Conservation (phyloP, 768 basidiomycete genomes). For the Aureoboletus auriporus region DNA sequence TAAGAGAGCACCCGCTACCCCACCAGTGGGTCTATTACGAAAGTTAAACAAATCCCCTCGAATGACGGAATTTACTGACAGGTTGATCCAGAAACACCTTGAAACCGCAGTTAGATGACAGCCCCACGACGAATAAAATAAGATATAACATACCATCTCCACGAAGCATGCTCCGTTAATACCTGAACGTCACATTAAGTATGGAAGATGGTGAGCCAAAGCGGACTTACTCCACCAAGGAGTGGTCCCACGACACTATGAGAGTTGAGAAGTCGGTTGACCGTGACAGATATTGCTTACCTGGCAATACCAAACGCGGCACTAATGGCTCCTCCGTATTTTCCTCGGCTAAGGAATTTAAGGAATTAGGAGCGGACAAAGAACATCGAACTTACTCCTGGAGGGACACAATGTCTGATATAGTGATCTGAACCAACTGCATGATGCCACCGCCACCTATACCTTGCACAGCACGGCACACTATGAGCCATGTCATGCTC, state of each 20-base stretch:
- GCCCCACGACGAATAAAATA: background rate
- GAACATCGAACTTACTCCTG: slow-evolving; percentile 23
- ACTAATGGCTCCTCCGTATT: slow-evolving; percentile 35
- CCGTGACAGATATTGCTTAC: slow-evolving; percentile 12
- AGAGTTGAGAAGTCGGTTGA: background rate
- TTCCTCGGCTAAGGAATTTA: slow-evolving; percentile 31
- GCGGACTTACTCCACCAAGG: slow-evolving; percentile 30
- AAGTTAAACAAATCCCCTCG: background rate
- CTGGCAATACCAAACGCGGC: slow-evolving; percentile 40
- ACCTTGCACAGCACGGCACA: slow-evolving; percentile 39
- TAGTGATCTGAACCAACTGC: slow-evolving; percentile 35
- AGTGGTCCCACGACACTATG: slow-evolving; percentile 42
- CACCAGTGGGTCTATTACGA: slow-evolving; percentile 32
- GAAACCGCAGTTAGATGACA: slow-evolving; percentile 3
- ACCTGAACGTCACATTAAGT: slow-evolving; percentile 12
- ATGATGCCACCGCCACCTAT: slow-evolving; percentile 39
- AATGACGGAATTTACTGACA: slow-evolving; percentile 18
- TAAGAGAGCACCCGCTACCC: slow-evolving; percentile 26
- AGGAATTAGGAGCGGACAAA: background rate
- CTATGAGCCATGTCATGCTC: slow-evolving; percentile 39
- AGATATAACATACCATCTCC: slow-evolving; percentile 37
- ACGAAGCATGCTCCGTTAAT: slow-evolving; percentile 34
- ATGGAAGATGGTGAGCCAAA: background rate
- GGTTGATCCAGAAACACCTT: slow-evolving; percentile 36
- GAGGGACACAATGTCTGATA: slow-evolving; percentile 37